Evolutionary conservation across 306 rosid genomes (phyloP), one percentile per base, ranked within the genome.

Genomic region (Echinosophora koreensis): DNA sequence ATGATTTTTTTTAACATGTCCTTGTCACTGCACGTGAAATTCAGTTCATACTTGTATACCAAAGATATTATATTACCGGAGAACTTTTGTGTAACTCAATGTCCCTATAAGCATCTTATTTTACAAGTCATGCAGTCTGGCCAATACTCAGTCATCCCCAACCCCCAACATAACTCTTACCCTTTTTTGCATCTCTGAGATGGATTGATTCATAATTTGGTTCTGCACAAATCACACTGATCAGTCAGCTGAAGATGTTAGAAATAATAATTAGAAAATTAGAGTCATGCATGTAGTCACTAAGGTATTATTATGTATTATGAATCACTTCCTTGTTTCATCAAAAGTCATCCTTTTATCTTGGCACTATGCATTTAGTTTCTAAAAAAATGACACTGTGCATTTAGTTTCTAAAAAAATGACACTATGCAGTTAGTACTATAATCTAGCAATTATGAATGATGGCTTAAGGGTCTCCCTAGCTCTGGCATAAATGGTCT

Each of bases 111-210:
- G 50, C 28, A 50, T 18, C 38, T 62, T 34, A 68, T 49, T 54
- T 16, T 46, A 59, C 51, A 47, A 69, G 30, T 15, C 52, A 63
- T 51, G 61, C 13, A 42, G 2, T 39, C 32, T 35, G 14, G 3
- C 3, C 47, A 65, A 55, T 41, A 27, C 28, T 55, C 18, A 54
- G n/a, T 56, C 60, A 66, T 6, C 4, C 30, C 37, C 27, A 30
- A 63, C 17, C 39, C 7, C 8, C 13, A 57, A 13, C 15, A 64
- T 59, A 4, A 12, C 60, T 39, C 71, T 79, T 85, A 95, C 98
- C 97, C 81, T 92, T 57, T 91, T 92, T 47, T 92, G 93, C 81
- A 91, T 12, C 69, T 78, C 89, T 35, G 92, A 83, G 84, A 92
- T 77, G 51, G 92, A 84, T 77, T 92, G 97, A 58, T 88, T 86